A percentile compares a stretch with the other conserved stretches of the same genome.
These are phyloP conservation scores for Pistacia atlantica DNA, from an alignment of 345 rosid species.

Conservation along the genomic window DNA sequence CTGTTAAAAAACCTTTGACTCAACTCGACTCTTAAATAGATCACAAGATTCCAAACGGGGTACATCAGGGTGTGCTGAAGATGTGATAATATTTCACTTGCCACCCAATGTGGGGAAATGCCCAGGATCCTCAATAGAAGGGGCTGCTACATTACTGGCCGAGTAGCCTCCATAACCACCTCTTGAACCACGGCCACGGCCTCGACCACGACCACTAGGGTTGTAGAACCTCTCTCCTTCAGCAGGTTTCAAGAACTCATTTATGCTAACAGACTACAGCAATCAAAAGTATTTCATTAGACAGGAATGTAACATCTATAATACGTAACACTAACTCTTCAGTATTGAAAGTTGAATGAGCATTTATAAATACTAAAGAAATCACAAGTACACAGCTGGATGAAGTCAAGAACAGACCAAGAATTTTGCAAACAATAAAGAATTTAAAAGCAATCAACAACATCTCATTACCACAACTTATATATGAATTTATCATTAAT, in stretches of 20 bases:
- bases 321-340: not conserved
- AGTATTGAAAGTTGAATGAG: not conserved
- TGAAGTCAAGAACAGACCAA: too few relatives aligned
- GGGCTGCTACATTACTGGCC: constrained; percentile 51
- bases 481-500: too few relatives aligned
- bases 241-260: constrained; percentile 94
- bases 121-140: constrained; percentile 72
- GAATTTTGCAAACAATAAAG: not conserved
- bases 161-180: constrained; percentile 49
- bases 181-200: constrained; percentile 67
- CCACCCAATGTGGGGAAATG: constrained; percentile 95
- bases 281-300: not conserved
- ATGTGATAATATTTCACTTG: constrained; percentile 48
- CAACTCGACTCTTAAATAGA: constrained; percentile 14
- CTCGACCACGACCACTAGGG: constrained; percentile 63
- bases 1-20: constrained; percentile 26
- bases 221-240: constrained; percentile 67
- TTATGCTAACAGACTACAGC: constrained; percentile 80
- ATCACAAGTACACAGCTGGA: not conserved
- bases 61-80: not conserved
- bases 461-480: too few relatives aligned
- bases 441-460: not conserved
- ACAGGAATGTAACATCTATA: not conserved
- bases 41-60: constrained; percentile 20
- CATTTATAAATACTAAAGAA: not conserved